Evolutionary conservation across 768 basidiomycete genomes (phyloP).

Genomic region (Pleurotus platypus): DNA sequence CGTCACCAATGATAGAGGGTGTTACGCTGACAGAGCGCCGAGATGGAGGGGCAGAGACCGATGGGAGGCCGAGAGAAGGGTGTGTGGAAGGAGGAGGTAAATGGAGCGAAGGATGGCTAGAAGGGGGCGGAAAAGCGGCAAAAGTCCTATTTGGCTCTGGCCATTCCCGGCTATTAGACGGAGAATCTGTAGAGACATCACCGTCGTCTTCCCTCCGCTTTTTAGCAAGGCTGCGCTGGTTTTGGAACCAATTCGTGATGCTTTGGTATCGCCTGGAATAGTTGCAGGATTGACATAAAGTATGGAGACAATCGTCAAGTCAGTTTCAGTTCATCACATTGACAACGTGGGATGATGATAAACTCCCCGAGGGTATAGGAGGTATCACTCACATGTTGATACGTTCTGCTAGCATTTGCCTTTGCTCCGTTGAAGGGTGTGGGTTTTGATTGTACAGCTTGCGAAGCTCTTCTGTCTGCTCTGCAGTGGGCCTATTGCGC

Average conservation of each 20-base stretch:
- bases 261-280: conserved; percentile 68
- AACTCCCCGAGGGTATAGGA: conserved; percentile 17
- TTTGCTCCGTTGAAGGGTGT: conserved; percentile 66
- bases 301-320: conserved; percentile 24
- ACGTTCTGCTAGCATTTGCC: conserved; percentile 59
- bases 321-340: conserved; percentile 12
- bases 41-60: conserved; percentile 12
- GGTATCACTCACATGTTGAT: conserved; percentile 69
- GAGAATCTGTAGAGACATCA: conserved; percentile 23
- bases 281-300: conserved; percentile 19
- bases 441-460: conserved; percentile 60
- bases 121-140: conserved; percentile 47
- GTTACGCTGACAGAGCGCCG: conserved; percentile 37
- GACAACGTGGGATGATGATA: conserved; percentile 9
- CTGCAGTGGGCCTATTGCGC: conserved; percentile 59
- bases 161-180: conserved; percentile 22
- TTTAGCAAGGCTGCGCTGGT: conserved; percentile 75
- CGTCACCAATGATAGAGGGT: conserved; percentile 19
- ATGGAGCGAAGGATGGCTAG: conserved; percentile 41
- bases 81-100: conserved; percentile 30
- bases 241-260: conserved; percentile 87
- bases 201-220: conserved; percentile 61
- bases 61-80: conserved; percentile 25
- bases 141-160: conserved; percentile 35
- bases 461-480: conserved; percentile 68